These are phyloP conservation scores for Claviceps quebecensis DNA, from an alignment of 2,329 filamentous ascomycete genomes.

Conservation along the genomic window DNA sequence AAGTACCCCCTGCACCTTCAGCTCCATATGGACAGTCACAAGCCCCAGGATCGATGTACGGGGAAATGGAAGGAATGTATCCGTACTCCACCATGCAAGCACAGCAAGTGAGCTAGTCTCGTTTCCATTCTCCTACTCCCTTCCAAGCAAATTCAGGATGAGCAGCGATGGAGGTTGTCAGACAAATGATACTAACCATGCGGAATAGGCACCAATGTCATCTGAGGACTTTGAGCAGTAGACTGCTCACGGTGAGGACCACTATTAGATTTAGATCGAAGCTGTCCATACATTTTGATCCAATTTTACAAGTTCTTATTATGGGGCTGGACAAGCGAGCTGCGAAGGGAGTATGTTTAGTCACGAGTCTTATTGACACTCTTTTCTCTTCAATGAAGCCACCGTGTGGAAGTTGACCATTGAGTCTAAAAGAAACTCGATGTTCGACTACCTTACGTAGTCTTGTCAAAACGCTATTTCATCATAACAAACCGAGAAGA, in stretches of 20 bases:
- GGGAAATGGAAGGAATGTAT: constrained; percentile 75
- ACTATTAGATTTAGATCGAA: not conserved
- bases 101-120: constrained; percentile 54
- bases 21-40: constrained; percentile 65
- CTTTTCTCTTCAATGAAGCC: not conserved
- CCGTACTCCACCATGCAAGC: constrained; percentile 66
- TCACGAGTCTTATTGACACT: not conserved
- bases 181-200: not conserved
- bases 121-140: not conserved
- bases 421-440: not conserved
- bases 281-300: not conserved
- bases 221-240: constrained; percentile 32
- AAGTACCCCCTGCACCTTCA: constrained; percentile 59
- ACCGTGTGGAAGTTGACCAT: not conserved
- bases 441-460: not conserved
- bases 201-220: constrained; percentile 26
- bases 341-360: constrained; percentile 7
- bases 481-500: constrained; percentile 62
- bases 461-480: constrained; percentile 14
- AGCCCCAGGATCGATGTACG: constrained; percentile 55
- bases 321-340: constrained; percentile 5
- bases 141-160: not conserved
- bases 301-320: not conserved
- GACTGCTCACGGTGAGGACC: not conserved
- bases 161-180: not conserved